These are phyloP conservation scores for Lentinula raphanica DNA, from an alignment of 768 basidiomycete species.

Conservation along the genomic window DNA sequence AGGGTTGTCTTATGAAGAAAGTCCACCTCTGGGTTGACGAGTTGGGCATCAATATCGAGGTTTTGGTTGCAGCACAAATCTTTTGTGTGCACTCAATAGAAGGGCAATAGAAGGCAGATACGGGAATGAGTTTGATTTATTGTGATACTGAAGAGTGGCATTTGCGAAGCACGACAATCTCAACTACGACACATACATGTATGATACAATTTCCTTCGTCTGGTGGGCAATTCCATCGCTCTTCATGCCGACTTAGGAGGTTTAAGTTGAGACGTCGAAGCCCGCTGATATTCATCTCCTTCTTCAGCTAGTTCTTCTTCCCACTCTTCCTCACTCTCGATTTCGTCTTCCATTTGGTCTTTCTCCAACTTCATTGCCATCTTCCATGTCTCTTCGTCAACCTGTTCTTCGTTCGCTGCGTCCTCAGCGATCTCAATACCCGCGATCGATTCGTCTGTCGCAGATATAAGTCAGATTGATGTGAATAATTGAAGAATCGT, in stretches of 20 bases:
- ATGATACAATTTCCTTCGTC: no score
- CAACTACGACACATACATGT: no score
- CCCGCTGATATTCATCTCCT: background rate
- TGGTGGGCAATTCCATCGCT: no score
- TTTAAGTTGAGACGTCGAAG: background rate
- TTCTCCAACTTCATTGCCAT: slow-evolving; percentile 4
- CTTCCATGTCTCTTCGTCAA: slow-evolving; percentile 2
- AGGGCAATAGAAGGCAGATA: no score
- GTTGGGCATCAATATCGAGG: background rate
- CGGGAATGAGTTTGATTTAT: no score
- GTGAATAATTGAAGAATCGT: background rate
- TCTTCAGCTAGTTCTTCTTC: background rate
- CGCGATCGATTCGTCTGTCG: slow-evolving; percentile 15
- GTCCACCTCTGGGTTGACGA: background rate
- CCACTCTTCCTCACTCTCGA: slow-evolving; percentile 5
- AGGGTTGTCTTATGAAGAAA: slow-evolving; percentile 1
- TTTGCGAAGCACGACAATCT: no score
- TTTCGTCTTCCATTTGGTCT: background rate
- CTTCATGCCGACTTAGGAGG: background rate
- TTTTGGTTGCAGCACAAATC: no score
- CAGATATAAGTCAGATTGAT: background rate
- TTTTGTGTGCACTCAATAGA: no score
- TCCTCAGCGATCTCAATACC: slow-evolving; percentile 18
- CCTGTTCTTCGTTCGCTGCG: slow-evolving; percentile 4
- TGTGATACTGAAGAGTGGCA: no score